Percentiles rank a stretch among this genome's conserved stretches.
phyloP scores from a whole-genome alignment of 1,284 basidiomycete genomes.

The Apiotrichum brassicae region DNA sequence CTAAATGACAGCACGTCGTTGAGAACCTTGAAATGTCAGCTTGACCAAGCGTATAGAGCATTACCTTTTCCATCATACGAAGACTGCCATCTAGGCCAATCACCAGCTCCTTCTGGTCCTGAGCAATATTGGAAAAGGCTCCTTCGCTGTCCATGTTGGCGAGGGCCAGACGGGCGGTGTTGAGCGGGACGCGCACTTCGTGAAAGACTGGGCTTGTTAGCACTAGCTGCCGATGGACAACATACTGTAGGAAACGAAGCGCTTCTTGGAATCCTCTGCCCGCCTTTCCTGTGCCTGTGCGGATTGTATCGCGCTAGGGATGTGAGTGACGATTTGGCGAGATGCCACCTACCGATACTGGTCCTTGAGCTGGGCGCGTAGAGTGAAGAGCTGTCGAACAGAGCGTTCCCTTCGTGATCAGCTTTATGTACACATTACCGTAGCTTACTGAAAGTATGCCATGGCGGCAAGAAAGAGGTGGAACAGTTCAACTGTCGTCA shows the following conservation, averaged over 20 bases:
- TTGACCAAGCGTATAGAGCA: neutral
- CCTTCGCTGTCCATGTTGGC: slow-evolving; percentile 75
- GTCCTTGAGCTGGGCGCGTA: slow-evolving; percentile 66
- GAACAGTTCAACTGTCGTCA: slow-evolving; percentile 32
- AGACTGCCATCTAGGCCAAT: slow-evolving; percentile 64
- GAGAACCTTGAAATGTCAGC: slow-evolving; percentile 52
- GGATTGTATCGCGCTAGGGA: slow-evolving; percentile 61
- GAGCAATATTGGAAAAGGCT: slow-evolving; percentile 33
- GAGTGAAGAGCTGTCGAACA: slow-evolving; percentile 57
- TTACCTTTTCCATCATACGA: slow-evolving; percentile 59
- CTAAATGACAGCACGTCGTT: slow-evolving; percentile 66
- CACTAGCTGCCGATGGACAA: neutral
- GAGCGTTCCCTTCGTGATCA: slow-evolving; percentile 49
- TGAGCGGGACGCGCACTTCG: slow-evolving; percentile 82
- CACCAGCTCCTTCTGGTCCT: slow-evolving; percentile 42
- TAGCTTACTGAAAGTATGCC: slow-evolving; percentile 29
- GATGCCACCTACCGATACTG: slow-evolving; percentile 50
- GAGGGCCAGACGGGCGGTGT: slow-evolving; percentile 77
- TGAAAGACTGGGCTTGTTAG: slow-evolving; percentile 40
- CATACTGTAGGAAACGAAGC: slow-evolving; percentile 73
- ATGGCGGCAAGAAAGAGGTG: slow-evolving; percentile 41
- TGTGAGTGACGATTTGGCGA: neutral
- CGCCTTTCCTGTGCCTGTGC: slow-evolving; percentile 77
- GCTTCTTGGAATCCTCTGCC: slow-evolving; percentile 67
- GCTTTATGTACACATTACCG: neutral